Evolutionary conservation across 1,284 basidiomycete species (phyloP), one percentile per base, ranked within the genome.

Genomic region (Melampsora americana): DNA sequence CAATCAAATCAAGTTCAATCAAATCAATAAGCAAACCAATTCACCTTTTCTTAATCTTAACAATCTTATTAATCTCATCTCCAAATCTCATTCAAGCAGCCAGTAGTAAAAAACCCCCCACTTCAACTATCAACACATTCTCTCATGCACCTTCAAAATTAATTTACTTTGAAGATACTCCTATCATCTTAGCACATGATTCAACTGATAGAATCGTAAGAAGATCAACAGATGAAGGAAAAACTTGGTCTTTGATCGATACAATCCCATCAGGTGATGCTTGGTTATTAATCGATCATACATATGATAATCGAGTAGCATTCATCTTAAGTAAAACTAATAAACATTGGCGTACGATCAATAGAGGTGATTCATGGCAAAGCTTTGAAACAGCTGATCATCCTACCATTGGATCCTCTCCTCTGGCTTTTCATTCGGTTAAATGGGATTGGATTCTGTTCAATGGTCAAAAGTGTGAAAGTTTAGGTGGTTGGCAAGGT

Each of bases 191-290:
- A 69, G 93, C 92, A 81, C 92, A 94, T 82, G 94, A 98, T 83
- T 83, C 88, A 1, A 80, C 87, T 23, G 85, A 87, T 14, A 88
- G 90, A 12, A 86, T 88, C 76, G 86, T 98, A 7, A 89, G 89
- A 80, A 87, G 94, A 5, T 95, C 93, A 2, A 85, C 86, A n/a
- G 89, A 98, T 81, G 95, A 99, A 84, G 95, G 95, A 68, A 93
- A 90, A 84, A 84, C 84, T 0, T 98, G 94, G 93, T 83, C 82
- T 0, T 82, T 81, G 66, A 88, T 90, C 67, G 84, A 86, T 0
- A 88, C 86, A 64, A 87, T 95, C 65, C 89, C 88, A 0, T 80
- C 83, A 64, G 89, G 90, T 35, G 84, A 87, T 69, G 89, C 91
- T 0, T 81, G 85, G 9, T 88, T 91, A 85, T 88, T 98, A 69